Base-by-base conservation (phyloP, 1,284 basidiomycete species). In the Apiotrichum laibachii region DNA sequence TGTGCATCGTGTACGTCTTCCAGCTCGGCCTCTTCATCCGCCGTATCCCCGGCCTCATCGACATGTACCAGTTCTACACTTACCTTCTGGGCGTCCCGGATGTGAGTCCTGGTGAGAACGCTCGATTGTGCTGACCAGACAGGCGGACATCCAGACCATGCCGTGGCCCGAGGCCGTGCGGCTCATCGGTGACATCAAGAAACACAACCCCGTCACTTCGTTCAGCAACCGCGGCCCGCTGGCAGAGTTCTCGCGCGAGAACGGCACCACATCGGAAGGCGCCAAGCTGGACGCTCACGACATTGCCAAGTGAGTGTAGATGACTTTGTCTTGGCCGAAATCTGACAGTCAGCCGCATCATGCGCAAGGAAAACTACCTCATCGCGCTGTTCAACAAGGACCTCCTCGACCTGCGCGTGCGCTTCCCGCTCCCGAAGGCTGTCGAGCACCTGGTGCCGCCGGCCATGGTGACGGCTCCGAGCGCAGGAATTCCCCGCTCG, bases 361-460 rank as follows among this genome's bases (percentile, higher is more conserved):
- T 99, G 85, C 85, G 95, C 19, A 91, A 96, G 75, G 93, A 98
- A 76, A 99, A 99, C 79, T 99, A 97, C 76, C 83, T 99, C 52
- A 96, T 98, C 60, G 94, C 95, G 0, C 79, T 99, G 16, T 97
- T 99, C 80, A 98, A 98, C 81, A 97, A 97, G 72, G 92, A 96
- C 67, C 78, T 98, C 5, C 82, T 99, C 48, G 90, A 99, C 76
- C 82, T 98, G 15, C 86, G 87, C 8, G 84, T 90, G 33, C 70
- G 77, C 15, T 57, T 83, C 2, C 94, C 94, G 0, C 68, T 93
- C 19, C 91, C 90, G 0, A 74, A 71, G 10, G 59, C 80, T 1
- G 47, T 80, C 2, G 69, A 70, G 2, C 63, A 63, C 21, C 62
- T 72, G 33, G 43, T 76, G 12, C 75, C 75, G 2, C 51, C 66